phyloP scores from a whole-genome alignment of 202 grass and related monocot species.

The Panicum hallii region DNA sequence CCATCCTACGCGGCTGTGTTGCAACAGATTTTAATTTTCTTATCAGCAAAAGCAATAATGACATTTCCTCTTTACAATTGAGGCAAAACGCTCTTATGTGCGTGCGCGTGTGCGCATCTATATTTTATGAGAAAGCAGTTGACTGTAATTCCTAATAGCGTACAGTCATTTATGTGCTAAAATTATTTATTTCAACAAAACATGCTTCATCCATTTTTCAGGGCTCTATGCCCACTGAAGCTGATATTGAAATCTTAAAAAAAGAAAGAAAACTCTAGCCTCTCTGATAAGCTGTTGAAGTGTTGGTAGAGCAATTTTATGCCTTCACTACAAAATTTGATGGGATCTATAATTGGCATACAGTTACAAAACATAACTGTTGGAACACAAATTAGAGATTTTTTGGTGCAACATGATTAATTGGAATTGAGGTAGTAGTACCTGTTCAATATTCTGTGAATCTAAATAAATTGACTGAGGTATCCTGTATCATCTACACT shows the following conservation, averaged over 20 bases:
- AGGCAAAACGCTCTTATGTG: background rate
- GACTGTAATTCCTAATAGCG: background rate
- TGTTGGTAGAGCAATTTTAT: slow-evolving; percentile 6
- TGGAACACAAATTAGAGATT: background rate
- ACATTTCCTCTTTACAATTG: background rate
- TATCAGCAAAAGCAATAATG: background rate
- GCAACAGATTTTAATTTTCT: background rate
- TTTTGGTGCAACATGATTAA: background rate
- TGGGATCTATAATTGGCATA: background rate
- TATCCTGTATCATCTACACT: slow-evolving; percentile 20
- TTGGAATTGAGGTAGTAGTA: background rate
- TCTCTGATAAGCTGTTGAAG: slow-evolving; percentile 11
- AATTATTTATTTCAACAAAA: slow-evolving; percentile 6
- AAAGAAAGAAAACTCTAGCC: slow-evolving; percentile 1
- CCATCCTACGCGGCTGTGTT: background rate
- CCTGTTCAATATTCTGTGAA: background rate
- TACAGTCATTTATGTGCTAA: background rate
- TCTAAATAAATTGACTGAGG: slow-evolving; percentile 28
- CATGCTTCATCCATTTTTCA: slow-evolving; percentile 6
- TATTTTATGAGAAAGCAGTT: background rate
- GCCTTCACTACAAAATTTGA: background rate
- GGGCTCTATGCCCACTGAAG: background rate
- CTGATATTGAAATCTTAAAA: background rate
- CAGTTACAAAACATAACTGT: background rate
- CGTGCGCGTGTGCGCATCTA: background rate